Evolutionary conservation across 345 rosid species (phyloP).

Genomic region (Acer saccharum): DNA sequence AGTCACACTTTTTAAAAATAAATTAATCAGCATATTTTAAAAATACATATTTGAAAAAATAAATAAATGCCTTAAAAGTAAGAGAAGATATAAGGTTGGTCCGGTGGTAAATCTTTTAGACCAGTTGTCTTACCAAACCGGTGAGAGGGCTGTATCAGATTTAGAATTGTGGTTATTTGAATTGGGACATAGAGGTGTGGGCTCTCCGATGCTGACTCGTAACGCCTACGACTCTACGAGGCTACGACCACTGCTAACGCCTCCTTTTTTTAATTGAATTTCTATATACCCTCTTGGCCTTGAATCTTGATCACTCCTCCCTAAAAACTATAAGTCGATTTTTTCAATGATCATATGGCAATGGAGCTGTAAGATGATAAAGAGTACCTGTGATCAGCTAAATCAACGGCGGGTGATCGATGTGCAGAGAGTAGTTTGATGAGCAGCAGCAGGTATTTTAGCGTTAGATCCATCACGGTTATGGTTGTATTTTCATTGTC

Average conservation of each 20-base stretch:
- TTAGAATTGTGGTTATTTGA: not conserved
- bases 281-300: too few species aligned
- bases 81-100: too few species aligned
- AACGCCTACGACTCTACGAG: not conserved
- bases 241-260: too few species aligned
- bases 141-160: too few species aligned
- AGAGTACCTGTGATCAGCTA: not conserved
- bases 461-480: constrained; percentile 20
- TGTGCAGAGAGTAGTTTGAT: constrained; percentile 4
- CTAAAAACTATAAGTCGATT: not conserved
- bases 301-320: not conserved
- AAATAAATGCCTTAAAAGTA: too few species aligned
- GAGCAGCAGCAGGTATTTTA: constrained; percentile 10
- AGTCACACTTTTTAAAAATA: too few species aligned
- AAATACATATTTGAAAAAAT: too few species aligned
- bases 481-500: constrained; percentile 24
- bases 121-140: too few species aligned
- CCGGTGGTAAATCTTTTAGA: too few species aligned
- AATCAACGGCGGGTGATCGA: not conserved
- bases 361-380: not conserved
- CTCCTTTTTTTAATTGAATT: too few species aligned
- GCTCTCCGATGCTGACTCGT: not conserved
- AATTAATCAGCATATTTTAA: too few species aligned
- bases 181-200: not conserved
- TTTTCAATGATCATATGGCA: not conserved